phyloP scores from a whole-genome alignment of 139 green algal genomes.

The Gonium pectorale region DNA sequence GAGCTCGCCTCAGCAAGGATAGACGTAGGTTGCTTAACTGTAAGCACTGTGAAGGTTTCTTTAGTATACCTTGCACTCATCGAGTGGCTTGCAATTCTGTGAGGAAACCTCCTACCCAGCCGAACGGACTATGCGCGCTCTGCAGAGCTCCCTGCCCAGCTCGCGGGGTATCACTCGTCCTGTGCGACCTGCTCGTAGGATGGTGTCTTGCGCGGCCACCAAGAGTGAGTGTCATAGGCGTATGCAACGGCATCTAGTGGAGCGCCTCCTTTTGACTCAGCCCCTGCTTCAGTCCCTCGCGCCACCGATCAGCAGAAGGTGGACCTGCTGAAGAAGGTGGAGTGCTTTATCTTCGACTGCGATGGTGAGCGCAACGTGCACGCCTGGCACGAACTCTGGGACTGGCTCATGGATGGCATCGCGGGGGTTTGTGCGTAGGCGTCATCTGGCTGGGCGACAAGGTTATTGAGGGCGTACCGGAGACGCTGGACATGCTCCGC shows the following conservation, averaged over 20 bases:
- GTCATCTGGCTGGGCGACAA: slow-evolving; percentile 98
- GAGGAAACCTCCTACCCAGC: slow-evolving; percentile 32
- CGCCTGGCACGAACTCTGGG: too few species aligned
- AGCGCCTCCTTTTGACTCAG: too few species aligned
- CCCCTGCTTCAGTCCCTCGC: slow-evolving; percentile 31
- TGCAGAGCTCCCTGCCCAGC: slow-evolving; percentile 10
- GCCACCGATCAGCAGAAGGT: slow-evolving; percentile 80
- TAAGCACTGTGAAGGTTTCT: too few species aligned
- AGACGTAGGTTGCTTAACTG: too few species aligned
- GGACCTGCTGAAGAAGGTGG: slow-evolving; percentile 86
- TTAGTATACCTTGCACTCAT: too few species aligned
- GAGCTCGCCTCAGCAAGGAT: too few species aligned
- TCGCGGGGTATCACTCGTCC: neutral
- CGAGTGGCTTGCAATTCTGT: too few species aligned
- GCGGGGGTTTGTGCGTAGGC: slow-evolving; percentile 61
- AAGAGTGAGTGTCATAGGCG: too few species aligned
- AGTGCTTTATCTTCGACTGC: slow-evolving; percentile 99
- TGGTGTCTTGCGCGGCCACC: neutral
- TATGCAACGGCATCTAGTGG: too few species aligned
- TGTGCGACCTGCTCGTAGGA: slow-evolving; percentile 16
- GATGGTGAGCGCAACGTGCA: too few species aligned
- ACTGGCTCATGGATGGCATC: too few species aligned
- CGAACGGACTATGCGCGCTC: neutral
- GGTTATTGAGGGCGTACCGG: slow-evolving; percentile 96
- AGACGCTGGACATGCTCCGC: slow-evolving; percentile 95